phyloP scores from a whole-genome alignment of 2,329 filamentous ascomycete genomes.

The Blastomyces parvus region DNA sequence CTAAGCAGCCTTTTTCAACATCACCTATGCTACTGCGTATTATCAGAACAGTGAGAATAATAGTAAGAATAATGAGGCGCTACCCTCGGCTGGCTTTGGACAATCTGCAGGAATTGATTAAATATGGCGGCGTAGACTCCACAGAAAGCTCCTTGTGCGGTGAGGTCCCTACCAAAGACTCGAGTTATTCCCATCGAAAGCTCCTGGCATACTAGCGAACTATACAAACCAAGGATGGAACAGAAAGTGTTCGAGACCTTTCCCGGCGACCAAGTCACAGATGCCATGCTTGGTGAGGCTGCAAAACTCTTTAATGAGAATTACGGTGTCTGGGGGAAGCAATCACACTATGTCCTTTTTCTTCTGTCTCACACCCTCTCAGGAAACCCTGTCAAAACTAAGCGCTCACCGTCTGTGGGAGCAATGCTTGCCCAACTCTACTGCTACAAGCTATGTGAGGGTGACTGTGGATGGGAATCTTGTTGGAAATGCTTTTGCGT shows the following conservation, averaged over 20 bases:
- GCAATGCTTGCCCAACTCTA: constrained; percentile 10
- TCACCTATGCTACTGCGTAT: too few species aligned
- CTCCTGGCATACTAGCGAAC: background rate
- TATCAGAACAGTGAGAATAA: too few species aligned
- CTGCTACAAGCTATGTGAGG: constrained; percentile 9
- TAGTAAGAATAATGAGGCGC: too few species aligned
- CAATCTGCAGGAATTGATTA: too few species aligned
- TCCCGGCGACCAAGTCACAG: constrained; percentile 25
- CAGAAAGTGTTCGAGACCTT: constrained; percentile 20
- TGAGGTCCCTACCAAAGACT: background rate
- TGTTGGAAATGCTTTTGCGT: constrained; percentile 27
- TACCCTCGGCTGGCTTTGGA: too few species aligned
- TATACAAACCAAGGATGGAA: background rate
- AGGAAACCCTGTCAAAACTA: constrained; percentile 13
- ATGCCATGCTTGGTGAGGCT: constrained; percentile 31
- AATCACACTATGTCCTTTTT: constrained; percentile 20
- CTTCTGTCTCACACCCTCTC: constrained; percentile 28
- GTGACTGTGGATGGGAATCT: constrained; percentile 13
- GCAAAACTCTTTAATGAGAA: constrained; percentile 27
- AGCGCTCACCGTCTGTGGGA: constrained; percentile 11
- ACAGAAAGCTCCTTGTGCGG: background rate
- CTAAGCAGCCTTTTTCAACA: too few species aligned
- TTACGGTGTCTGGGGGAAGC: constrained; percentile 28
- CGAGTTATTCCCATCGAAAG: background rate
- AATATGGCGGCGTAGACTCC: too few species aligned